Evolutionary conservation across 805 yeast genomes (phyloP).

Genomic region (Wickerhamiella kazuoi): DNA sequence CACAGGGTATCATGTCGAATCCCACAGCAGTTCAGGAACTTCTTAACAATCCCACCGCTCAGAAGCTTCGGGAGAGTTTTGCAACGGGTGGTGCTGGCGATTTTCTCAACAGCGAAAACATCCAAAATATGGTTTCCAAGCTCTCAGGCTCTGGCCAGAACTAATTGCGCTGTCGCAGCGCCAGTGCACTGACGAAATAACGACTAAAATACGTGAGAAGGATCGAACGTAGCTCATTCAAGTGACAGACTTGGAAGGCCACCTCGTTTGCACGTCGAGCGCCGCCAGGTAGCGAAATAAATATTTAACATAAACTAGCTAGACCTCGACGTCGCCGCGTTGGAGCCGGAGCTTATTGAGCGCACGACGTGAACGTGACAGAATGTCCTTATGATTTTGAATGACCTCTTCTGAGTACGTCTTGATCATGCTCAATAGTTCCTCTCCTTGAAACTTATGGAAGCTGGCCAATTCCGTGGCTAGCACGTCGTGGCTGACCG

Average conservation of each 20-base stretch:
- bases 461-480: conserved; percentile 24
- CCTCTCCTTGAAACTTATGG: conserved; percentile 20
- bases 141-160: too few species aligned
- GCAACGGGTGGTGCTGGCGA: conserved; percentile 46
- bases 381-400: not conserved
- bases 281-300: too few species aligned
- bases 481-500: conserved; percentile 20
- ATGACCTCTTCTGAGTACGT: conserved; percentile 2
- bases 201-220: too few species aligned
- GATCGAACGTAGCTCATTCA: too few species aligned
- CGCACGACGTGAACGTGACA: not conserved
- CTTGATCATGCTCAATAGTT: conserved; percentile 14
- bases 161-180: too few species aligned
- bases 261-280: too few species aligned
- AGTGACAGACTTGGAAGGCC: too few species aligned
- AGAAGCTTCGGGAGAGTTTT: conserved; percentile 67
- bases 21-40: conserved; percentile 59
- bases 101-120: conserved; percentile 60
- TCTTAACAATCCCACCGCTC: conserved; percentile 64
- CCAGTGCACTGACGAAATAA: too few species aligned
- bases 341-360: not conserved
- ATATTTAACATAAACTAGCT: too few species aligned
- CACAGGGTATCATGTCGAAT: conserved; percentile 72
- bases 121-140: conserved; percentile 33
- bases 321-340: not conserved